Percentiles rank a stretch among this genome's conserved stretches.
Conservation (phyloP, 345 rosid genomes). For the Populus pruinosa region DNA sequence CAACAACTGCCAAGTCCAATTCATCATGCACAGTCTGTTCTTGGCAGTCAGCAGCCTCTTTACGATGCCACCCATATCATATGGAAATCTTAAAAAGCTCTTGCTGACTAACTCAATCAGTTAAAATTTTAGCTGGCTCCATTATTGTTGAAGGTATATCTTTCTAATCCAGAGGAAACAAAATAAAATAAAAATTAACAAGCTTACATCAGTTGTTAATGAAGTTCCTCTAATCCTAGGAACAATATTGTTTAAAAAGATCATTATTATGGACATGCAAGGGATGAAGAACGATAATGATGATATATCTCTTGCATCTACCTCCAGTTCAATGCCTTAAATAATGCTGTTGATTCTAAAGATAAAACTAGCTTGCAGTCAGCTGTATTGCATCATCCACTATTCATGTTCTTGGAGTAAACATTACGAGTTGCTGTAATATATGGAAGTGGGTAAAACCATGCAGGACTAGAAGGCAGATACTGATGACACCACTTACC, state of each 20-base stretch:
- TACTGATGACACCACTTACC: conserved; percentile 26
- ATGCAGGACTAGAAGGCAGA: neutral
- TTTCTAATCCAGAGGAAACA: neutral
- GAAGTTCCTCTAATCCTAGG: neutral
- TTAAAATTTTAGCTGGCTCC: neutral
- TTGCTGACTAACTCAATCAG: neutral
- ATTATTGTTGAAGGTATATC: neutral
- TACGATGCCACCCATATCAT: neutral
- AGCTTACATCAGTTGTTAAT: neutral
- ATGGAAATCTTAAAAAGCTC: neutral
- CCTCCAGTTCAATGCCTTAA: neutral
- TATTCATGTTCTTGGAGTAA: neutral
- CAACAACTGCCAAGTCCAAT: neutral
- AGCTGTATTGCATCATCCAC: neutral
- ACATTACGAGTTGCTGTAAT: neutral
- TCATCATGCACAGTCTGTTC: neutral
- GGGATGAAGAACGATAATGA: neutral
- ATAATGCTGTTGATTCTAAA: neutral
- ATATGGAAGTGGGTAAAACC: neutral
- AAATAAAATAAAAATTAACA: neutral
- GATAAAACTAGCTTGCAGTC: neutral
- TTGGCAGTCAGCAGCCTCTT: neutral
- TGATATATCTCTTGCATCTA: neutral
- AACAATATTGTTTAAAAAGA: neutral
- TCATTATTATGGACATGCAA: neutral